These are phyloP conservation scores for Cladosporium sp. DNA, from an alignment of 2,329 filamentous ascomycete genomes.

Conservation along the genomic window DNA sequence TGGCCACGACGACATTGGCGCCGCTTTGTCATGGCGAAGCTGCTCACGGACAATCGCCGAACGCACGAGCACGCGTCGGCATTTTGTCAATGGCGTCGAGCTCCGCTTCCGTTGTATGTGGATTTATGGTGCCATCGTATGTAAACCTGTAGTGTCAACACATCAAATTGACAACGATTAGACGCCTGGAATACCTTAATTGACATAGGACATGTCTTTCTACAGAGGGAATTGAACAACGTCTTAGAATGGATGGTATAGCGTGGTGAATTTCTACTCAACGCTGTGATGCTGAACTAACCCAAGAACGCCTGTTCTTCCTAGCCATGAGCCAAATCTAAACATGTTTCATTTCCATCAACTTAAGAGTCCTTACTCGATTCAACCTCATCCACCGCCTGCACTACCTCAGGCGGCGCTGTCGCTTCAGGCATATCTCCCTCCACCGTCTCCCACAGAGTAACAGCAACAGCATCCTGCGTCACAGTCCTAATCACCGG, in stretches of 20 bases:
- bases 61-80: background rate
- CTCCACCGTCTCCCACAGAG: slow-evolving; percentile 16
- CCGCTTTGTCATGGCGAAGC: background rate
- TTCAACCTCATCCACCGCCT: background rate
- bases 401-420: background rate
- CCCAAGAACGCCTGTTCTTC: background rate
- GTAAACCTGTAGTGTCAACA: too few species aligned
- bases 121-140: too few species aligned
- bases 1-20: background rate
- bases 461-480: slow-evolving; percentile 12
- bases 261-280: background rate
- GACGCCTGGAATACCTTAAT: too few species aligned
- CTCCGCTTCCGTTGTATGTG: background rate
- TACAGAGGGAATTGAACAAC: too few species aligned
- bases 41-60: background rate
- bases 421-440: background rate
- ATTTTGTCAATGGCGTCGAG: background rate
- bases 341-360: background rate
- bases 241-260: background rate
- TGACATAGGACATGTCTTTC: too few species aligned
- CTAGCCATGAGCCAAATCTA: background rate
- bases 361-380: background rate
- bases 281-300: background rate
- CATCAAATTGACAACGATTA: too few species aligned
- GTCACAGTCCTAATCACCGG: slow-evolving; percentile 11